Evolutionary conservation across 306 rosid genomes (phyloP), one percentile per base, ranked within the genome.

Genomic region (Glycyrrhiza uralensis): DNA sequence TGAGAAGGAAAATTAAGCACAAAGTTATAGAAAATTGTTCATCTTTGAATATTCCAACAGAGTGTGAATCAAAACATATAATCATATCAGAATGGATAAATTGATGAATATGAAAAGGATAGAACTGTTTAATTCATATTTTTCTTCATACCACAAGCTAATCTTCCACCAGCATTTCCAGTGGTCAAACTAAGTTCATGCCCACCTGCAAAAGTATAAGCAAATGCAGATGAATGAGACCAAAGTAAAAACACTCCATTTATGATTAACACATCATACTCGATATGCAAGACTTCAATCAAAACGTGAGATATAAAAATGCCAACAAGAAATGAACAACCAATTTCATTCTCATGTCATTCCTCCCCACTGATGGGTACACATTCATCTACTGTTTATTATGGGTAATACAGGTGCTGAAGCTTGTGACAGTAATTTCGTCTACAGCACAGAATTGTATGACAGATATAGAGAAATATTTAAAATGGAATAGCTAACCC

Each of bases 131-230:
- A 61, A 49, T 54, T 11, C 41, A 79, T 6, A 20, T 23, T 61
- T 69, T 32, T 71, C 63, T 26, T 59, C 92, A 79, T 92, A 92
- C 97, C 97, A 59, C 93, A 92, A 65, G 96, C 97, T 88, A 92
- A 76, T 82, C 97, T 89, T 84, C 97, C 97, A 65, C 96, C 97
- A 45, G 97, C 96, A 69, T 92, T 92, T 42, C 97, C 97, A 50
- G 96, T 92, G 76, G 63, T 87, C 79, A 82, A 78, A 80, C 96
- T 87, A 80, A 92, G 97, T 69, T 89, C 97, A 22, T 92, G 97
- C 57, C 93, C 97, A 74, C 96, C 96, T 92, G 71, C 73, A 82
- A 61, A 80, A 72, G 62, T 74, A 82, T 56, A 52, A 72, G 42
- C 62, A 66, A 39, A 52, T 13, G 76, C 10, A 47, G 65, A 39